Percentiles rank a stretch among this genome's conserved stretches.
Evolutionary conservation across 306 rosid genomes (phyloP).

Genomic region (Lathyrus oleraceus): DNA sequence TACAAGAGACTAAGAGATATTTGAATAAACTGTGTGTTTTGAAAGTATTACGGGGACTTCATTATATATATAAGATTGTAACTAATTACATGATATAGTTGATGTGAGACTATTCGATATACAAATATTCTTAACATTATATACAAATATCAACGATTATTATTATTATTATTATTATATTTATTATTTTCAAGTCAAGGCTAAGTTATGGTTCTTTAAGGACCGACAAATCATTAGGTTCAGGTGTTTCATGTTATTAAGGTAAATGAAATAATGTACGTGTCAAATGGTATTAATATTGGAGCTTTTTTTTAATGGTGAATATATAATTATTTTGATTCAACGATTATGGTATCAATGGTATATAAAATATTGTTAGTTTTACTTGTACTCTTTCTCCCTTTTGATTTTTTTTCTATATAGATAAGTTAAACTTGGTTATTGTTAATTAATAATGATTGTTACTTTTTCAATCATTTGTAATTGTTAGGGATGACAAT

Average conservation of each 20-base stretch:
- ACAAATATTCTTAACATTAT: too few species aligned
- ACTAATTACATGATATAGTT: too few species aligned
- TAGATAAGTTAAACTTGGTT: not conserved
- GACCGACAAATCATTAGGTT: not conserved
- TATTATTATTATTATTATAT: too few species aligned
- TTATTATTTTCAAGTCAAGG: not conserved
- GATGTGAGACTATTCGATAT: too few species aligned
- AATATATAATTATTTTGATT: conserved; percentile 1
- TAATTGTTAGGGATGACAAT: too few species aligned
- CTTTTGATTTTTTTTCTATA: conserved; percentile 2
- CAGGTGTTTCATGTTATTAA: not conserved
- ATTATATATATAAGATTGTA: too few species aligned
- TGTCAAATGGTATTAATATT: not conserved
- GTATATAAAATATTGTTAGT: conserved; percentile 1
- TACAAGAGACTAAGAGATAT: too few species aligned
- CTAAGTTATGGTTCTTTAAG: conserved; percentile 3
- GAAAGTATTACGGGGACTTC: too few species aligned
- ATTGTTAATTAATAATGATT: not conserved
- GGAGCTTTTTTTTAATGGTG: conserved; percentile 9
- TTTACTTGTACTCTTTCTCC: not conserved
- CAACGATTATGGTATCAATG: not conserved
- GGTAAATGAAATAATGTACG: not conserved
- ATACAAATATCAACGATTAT: too few species aligned
- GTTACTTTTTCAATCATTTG: not conserved
- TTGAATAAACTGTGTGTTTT: too few species aligned